Evolutionary conservation across 164 flowering plant species (phyloP).

Genomic region (Aristolochia californica): DNA sequence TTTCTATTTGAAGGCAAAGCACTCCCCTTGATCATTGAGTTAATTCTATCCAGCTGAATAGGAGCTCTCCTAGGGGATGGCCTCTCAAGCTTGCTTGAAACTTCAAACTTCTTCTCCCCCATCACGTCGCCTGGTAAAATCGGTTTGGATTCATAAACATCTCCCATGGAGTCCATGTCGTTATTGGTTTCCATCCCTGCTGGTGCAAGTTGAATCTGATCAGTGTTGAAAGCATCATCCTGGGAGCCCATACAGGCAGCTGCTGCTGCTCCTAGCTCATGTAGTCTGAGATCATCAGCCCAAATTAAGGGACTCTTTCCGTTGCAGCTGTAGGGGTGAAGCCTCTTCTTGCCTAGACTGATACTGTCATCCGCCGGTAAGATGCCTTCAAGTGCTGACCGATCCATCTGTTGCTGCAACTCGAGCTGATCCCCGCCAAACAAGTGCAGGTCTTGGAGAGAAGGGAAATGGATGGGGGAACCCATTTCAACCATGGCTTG

Average conservation of each 20-base stretch:
- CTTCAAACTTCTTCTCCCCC: slow-evolving; percentile 20
- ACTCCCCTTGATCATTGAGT: slow-evolving; percentile 34
- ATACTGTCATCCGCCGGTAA: background rate
- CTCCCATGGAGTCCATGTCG: slow-evolving; percentile 4
- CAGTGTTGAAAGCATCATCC: slow-evolving; percentile 13
- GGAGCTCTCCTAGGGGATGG: slow-evolving; percentile 57
- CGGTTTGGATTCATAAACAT: slow-evolving; percentile 26
- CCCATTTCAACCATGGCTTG: slow-evolving; percentile 22
- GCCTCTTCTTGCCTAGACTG: slow-evolving; percentile 8
- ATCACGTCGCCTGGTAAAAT: slow-evolving; percentile 21
- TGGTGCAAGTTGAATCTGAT: background rate
- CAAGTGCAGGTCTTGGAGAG: slow-evolving; percentile 3
- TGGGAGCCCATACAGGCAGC: slow-evolving; percentile 31
- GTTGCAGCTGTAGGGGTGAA: slow-evolving; percentile 2
- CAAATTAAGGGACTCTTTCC: slow-evolving; percentile 8
- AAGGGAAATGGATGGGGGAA: slow-evolving; percentile 22
- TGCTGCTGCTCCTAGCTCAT: slow-evolving; percentile 10
- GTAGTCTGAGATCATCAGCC: slow-evolving; percentile 6
- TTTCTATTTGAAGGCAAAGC: slow-evolving; percentile 30
- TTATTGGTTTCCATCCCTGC: background rate
- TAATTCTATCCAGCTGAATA: slow-evolving; percentile 25
- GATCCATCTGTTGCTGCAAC: slow-evolving; percentile 34
- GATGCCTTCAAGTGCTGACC: slow-evolving; percentile 26
- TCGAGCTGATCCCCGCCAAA: slow-evolving; percentile 36
- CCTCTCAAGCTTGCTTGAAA: slow-evolving; percentile 45